These are phyloP conservation scores for Cladosporium velox DNA, from an alignment of 2,329 filamentous ascomycete species.

Conservation along the genomic window DNA sequence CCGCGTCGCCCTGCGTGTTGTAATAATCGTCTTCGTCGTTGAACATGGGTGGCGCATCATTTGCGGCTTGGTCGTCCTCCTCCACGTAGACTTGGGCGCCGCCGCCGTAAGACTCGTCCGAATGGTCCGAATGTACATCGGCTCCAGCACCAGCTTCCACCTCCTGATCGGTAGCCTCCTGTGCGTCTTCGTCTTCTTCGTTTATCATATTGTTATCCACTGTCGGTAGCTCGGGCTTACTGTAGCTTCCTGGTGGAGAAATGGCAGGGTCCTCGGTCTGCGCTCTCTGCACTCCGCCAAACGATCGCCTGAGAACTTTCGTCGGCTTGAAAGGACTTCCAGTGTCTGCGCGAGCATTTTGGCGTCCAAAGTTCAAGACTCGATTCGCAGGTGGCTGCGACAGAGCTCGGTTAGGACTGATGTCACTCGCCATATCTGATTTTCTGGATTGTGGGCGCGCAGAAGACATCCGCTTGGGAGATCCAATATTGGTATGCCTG, in stretches of 20 bases:
- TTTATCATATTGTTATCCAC: constrained; percentile 6
- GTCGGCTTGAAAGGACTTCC: constrained; percentile 38
- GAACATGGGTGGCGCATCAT: constrained; percentile 23
- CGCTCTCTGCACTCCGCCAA: constrained; percentile 23
- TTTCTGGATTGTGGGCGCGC: constrained; percentile 54
- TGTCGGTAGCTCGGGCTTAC: constrained; percentile 17
- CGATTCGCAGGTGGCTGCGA: constrained; percentile 35
- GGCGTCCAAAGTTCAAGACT: constrained; percentile 36
- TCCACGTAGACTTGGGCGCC: constrained; percentile 1
- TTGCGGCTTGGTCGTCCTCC: constrained; percentile 1
- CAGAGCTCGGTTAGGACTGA: constrained; percentile 17
- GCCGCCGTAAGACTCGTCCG: background rate
- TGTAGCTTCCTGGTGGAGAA: background rate
- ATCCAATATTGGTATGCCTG: constrained; percentile 62
- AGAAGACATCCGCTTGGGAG: constrained; percentile 63
- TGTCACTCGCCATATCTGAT: constrained; percentile 1
- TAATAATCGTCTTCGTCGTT: constrained; percentile 23
- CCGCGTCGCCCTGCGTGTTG: background rate
- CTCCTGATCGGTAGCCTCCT: constrained; percentile 6
- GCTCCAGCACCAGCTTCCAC: constrained; percentile 18
- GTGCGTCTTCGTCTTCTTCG: background rate
- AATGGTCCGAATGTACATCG: background rate
- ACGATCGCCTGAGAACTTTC: constrained; percentile 32
- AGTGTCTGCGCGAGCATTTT: constrained; percentile 33
- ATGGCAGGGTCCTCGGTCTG: constrained; percentile 23